These are phyloP conservation scores for Annulohypoxylon maeteangense DNA, from an alignment of 495 filamentous ascomycete genomes.

Conservation along the genomic window DNA sequence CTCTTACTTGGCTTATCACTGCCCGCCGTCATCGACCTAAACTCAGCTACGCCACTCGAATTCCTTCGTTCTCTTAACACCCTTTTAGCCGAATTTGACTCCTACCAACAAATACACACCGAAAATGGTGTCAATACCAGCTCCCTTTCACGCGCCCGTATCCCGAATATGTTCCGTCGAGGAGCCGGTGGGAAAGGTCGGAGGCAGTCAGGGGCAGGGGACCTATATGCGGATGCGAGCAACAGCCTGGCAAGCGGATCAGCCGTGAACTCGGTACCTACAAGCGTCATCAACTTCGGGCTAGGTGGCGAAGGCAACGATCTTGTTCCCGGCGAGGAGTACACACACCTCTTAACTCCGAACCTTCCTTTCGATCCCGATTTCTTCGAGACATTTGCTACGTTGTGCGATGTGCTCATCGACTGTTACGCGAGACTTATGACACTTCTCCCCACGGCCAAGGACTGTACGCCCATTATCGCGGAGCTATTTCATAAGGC, in stretches of 20 bases:
- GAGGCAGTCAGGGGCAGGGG: constrained; percentile 71
- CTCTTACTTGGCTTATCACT: constrained; percentile 92
- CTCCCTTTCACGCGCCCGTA: constrained; percentile 77
- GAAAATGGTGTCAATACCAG: constrained; percentile 75
- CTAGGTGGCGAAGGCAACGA: constrained; percentile 58
- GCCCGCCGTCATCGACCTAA: constrained; percentile 87
- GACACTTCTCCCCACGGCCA: constrained; percentile 72
- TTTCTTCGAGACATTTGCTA: constrained; percentile 97
- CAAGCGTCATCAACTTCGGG: constrained; percentile 57
- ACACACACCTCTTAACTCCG: constrained; percentile 87
- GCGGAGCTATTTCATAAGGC: constrained; percentile 90
- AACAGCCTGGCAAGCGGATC: constrained; percentile 42
- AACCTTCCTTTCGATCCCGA: constrained; percentile 97
- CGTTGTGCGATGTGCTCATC: constrained; percentile 93
- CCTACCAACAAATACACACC: constrained; percentile 86
- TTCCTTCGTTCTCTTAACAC: constrained; percentile 89
- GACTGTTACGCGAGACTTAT: constrained; percentile 88
- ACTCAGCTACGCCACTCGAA: constrained; percentile 77
- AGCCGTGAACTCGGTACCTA: constrained; percentile 46
- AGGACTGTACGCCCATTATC: constrained; percentile 69
- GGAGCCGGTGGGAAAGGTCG: constrained; percentile 72
- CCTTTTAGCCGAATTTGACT: constrained; percentile 90
- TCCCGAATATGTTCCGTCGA: constrained; percentile 91
- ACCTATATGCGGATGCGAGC: constrained; percentile 72
- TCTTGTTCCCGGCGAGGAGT: constrained; percentile 77